Conservation (phyloP, 345 rosid species). For the Xanthoceras sorbifolium region DNA sequence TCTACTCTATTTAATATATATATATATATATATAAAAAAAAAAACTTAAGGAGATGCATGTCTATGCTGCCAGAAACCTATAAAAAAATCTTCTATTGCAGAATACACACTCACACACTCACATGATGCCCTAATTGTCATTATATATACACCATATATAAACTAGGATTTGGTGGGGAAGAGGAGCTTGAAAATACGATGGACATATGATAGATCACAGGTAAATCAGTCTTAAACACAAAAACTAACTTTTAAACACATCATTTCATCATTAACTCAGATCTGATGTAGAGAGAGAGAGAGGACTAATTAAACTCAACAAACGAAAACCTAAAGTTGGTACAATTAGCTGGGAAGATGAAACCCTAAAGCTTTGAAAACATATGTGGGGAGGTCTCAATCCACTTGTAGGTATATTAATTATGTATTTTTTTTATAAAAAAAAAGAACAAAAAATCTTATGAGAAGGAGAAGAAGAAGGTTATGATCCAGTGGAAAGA, state of each 20-base stretch:
- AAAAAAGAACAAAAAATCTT: background rate
- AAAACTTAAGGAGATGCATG: background rate
- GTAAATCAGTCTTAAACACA: conserved; percentile 16
- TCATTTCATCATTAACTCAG: conserved; percentile 23
- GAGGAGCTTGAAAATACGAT: conserved; percentile 12
- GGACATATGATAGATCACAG: conserved; percentile 35
- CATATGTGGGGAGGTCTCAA: conserved; percentile 20
- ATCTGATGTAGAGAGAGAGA: conserved; percentile 25
- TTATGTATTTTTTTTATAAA: background rate
- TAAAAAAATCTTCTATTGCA: background rate
- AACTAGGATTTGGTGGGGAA: background rate
- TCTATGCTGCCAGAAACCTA: too few relatives aligned
- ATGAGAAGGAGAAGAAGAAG: conserved; percentile 21
- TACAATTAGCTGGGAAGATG: conserved; percentile 29
- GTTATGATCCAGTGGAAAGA: conserved; percentile 41
- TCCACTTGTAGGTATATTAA: background rate
- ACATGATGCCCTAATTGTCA: background rate
- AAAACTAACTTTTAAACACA: background rate
- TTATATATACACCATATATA: background rate
- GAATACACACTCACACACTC: background rate
- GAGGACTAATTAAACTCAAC: conserved; percentile 16
- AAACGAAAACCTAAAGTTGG: conserved; percentile 39
- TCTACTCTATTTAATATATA: background rate
- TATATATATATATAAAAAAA: too few relatives aligned
- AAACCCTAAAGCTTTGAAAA: conserved; percentile 35